Evolutionary conservation across 2,329 filamentous ascomycete species (phyloP).

Genomic region (Paracoccidioides lutzii): DNA sequence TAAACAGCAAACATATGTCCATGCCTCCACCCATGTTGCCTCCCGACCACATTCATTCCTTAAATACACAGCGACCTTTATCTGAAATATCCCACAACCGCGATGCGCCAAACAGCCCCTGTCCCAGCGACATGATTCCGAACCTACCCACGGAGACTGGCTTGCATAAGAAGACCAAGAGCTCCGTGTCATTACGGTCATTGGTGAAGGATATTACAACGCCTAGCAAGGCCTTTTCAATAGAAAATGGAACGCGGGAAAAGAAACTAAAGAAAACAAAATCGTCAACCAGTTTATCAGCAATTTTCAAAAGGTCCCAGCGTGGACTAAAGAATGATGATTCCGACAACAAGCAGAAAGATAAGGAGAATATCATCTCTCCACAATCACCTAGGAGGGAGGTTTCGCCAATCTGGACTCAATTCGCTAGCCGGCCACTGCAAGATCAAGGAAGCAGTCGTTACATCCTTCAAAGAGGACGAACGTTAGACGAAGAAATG

Average conservation of each 20-base stretch:
- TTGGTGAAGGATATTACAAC: slow-evolving; percentile 27
- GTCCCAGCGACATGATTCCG: slow-evolving; percentile 25
- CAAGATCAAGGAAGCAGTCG: slow-evolving; percentile 24
- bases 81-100: slow-evolving; percentile 28
- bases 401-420: slow-evolving; percentile 65
- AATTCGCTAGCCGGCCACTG: slow-evolving; percentile 46
- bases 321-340: slow-evolving; percentile 52
- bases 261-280: slow-evolving; percentile 56
- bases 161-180: slow-evolving; percentile 43
- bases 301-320: slow-evolving; percentile 60
- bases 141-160: slow-evolving; percentile 24
- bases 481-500: slow-evolving; percentile 42
- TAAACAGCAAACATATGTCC: slow-evolving; percentile 15
- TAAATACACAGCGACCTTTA: slow-evolving; percentile 18
- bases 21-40: slow-evolving; percentile 34
- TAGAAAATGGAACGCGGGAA: neutral
- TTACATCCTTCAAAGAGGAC: slow-evolving; percentile 33
- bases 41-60: slow-evolving; percentile 36
- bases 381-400: slow-evolving; percentile 32
- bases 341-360: slow-evolving; percentile 38
- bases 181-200: slow-evolving; percentile 41
- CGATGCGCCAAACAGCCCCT: slow-evolving; percentile 18
- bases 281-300: slow-evolving; percentile 69
- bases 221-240: slow-evolving; percentile 14
- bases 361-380: slow-evolving; percentile 74